phyloP scores from a whole-genome alignment of 768 basidiomycete genomes.

The Coprinopsis marcescibilis region DNA sequence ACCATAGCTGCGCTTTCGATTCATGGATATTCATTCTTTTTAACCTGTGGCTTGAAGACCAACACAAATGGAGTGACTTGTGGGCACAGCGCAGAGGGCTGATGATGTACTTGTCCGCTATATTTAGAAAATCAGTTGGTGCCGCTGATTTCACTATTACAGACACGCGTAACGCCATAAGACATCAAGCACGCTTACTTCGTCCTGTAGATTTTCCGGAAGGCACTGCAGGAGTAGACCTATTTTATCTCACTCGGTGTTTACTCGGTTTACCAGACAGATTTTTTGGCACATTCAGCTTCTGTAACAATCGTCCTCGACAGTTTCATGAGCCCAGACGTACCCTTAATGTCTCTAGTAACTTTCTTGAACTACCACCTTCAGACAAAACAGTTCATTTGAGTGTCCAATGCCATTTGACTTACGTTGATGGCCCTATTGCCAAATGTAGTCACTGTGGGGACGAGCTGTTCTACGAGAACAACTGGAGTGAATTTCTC shows the following conservation, averaged over 20 bases:
- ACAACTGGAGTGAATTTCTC: no score
- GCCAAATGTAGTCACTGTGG: no score
- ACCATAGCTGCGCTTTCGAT: slow-evolving; percentile 2
- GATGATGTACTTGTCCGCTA: background rate
- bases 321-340: background rate
- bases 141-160: background rate
- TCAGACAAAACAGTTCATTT: no score
- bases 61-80: background rate
- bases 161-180: background rate
- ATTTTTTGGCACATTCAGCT: background rate
- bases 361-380: no score
- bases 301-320: background rate
- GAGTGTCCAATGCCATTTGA: no score
- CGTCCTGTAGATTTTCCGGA: background rate
- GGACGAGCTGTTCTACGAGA: no score
- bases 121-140: no score
- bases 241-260: background rate
- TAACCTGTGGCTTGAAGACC: background rate
- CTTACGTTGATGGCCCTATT: no score
- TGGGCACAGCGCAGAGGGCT: background rate
- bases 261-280: background rate
- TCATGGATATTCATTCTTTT: background rate
- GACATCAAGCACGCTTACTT: background rate
- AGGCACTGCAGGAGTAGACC: background rate
- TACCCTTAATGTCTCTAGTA: no score